Evolutionary conservation across 1,139 yeast species (phyloP).

Genomic region (Nakaseomyces sp.): DNA sequence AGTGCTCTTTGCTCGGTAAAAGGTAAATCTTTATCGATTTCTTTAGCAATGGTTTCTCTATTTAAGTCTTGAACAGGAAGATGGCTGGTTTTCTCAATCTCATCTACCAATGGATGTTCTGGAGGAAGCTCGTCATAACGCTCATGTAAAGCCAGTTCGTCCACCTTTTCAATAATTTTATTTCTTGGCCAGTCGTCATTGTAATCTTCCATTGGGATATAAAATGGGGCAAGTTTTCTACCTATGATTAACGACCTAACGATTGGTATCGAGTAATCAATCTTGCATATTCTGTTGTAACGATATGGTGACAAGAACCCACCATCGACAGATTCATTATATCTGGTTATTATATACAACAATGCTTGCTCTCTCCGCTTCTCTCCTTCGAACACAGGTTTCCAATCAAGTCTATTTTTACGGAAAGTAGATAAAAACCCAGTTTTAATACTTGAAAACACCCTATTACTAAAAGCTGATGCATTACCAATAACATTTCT

Average conservation of each 20-base stretch:
- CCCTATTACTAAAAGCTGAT: background rate
- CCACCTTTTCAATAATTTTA: slow-evolving; percentile 41
- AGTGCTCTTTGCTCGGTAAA: slow-evolving; percentile 37
- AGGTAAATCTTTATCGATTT: slow-evolving; percentile 42
- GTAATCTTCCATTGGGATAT: slow-evolving; percentile 72
- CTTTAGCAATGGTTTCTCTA: slow-evolving; percentile 24
- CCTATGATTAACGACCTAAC: slow-evolving; percentile 57
- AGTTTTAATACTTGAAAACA: background rate
- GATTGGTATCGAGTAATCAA: slow-evolving; percentile 59
- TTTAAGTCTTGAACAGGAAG: slow-evolving; percentile 39
- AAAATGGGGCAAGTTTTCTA: slow-evolving; percentile 79
- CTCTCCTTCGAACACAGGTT: background rate
- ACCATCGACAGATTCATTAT: slow-evolving; percentile 58
- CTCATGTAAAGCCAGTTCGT: slow-evolving; percentile 48
- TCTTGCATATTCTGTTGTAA: slow-evolving; percentile 56
- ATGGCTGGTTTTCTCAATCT: slow-evolving; percentile 37
- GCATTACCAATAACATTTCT: background rate
- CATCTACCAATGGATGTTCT: slow-evolving; percentile 6
- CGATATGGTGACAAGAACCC: slow-evolving; percentile 80
- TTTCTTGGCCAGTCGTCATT: slow-evolving; percentile 60
- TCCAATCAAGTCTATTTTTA: background rate
- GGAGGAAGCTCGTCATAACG: slow-evolving; percentile 35
- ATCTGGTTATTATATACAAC: slow-evolving; percentile 42
- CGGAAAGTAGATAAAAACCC: slow-evolving; percentile 1
- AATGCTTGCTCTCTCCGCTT: background rate